phyloP scores from a whole-genome alignment of 352 stramenopile species.

The Phytophthora foliorum region DNA sequence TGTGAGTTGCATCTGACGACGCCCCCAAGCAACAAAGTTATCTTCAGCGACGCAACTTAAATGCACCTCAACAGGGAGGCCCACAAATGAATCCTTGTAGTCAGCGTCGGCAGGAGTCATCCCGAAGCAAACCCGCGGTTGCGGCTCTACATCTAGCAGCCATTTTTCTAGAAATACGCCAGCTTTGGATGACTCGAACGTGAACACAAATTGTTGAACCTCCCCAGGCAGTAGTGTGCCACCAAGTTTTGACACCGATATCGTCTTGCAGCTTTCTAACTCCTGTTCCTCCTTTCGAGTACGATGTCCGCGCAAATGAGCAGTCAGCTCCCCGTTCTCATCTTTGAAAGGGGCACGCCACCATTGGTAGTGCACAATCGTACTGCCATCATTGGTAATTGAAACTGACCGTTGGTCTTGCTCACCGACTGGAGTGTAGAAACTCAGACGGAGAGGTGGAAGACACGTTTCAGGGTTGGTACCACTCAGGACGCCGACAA shows the following conservation, averaged over 20 bases:
- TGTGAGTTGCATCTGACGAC: constrained; percentile 27
- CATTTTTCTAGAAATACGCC: constrained; percentile 80
- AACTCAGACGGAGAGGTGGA: constrained; percentile 45
- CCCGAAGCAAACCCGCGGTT: constrained; percentile 27
- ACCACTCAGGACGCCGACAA: neutral
- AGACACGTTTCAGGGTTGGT: constrained; percentile 1
- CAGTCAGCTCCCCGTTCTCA: constrained; percentile 33
- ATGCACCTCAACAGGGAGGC: constrained; percentile 43
- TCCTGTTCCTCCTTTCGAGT: constrained; percentile 37
- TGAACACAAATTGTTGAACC: constrained; percentile 63
- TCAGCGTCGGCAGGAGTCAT: neutral
- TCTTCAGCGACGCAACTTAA: constrained; percentile 71
- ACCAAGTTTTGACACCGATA: constrained; percentile 54
- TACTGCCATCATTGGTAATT: constrained; percentile 64
- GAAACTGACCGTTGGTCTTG: constrained; percentile 52
- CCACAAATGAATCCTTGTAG: neutral
- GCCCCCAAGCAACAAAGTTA: constrained; percentile 55
- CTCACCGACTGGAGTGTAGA: constrained; percentile 50
- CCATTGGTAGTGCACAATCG: constrained; percentile 70
- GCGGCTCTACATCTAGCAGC: constrained; percentile 70
- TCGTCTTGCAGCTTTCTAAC: constrained; percentile 32
- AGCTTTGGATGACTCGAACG: constrained; percentile 54
- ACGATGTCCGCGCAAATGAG: constrained; percentile 33
- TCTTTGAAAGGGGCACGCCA: constrained; percentile 47
- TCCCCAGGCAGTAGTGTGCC: constrained; percentile 69